Percentiles rank a stretch among this genome's conserved stretches.
Evolutionary conservation across 1,284 basidiomycete species (phyloP).

Genomic region (Moesziomyces sp.): DNA sequence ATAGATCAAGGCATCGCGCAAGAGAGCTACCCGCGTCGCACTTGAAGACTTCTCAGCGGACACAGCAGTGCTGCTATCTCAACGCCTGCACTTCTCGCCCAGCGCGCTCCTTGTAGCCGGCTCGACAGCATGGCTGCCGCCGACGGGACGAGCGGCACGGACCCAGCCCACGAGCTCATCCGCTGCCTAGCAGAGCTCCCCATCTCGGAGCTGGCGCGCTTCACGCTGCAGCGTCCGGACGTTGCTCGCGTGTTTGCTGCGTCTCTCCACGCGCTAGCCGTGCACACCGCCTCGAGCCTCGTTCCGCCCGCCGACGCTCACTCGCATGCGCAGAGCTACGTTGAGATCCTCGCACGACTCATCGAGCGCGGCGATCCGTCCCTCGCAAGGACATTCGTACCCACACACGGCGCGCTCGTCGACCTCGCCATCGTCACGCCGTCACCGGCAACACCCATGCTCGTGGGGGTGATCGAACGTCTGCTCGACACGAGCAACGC

Average conservation of each 20-base stretch:
- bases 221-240: conserved; percentile 33
- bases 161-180: conserved; percentile 17
- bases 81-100: too few relatives aligned
- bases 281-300: conserved; percentile 14
- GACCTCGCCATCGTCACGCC: conserved; percentile 37
- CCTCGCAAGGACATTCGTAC: conserved; percentile 41
- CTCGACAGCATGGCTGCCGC: conserved; percentile 14
- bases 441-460: neutral
- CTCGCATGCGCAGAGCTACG: conserved; percentile 8
- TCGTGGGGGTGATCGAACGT: conserved; percentile 28
- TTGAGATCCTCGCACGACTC: conserved; percentile 32
- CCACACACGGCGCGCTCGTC: conserved; percentile 38
- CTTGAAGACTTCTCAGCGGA: neutral
- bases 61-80: too few relatives aligned
- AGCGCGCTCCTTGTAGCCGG: too few relatives aligned
- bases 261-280: conserved; percentile 28
- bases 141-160: neutral
- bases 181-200: conserved; percentile 15
- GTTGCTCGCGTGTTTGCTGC: conserved; percentile 28
- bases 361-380: conserved; percentile 52
- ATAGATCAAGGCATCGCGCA: too few relatives aligned
- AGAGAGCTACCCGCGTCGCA: too few relatives aligned
- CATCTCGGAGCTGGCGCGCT: conserved; percentile 27
- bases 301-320: conserved; percentile 1
- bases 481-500: conserved; percentile 33